phyloP scores from a whole-genome alignment of 2,329 filamentous ascomycete species.

The Exophiala dermatitidis region DNA sequence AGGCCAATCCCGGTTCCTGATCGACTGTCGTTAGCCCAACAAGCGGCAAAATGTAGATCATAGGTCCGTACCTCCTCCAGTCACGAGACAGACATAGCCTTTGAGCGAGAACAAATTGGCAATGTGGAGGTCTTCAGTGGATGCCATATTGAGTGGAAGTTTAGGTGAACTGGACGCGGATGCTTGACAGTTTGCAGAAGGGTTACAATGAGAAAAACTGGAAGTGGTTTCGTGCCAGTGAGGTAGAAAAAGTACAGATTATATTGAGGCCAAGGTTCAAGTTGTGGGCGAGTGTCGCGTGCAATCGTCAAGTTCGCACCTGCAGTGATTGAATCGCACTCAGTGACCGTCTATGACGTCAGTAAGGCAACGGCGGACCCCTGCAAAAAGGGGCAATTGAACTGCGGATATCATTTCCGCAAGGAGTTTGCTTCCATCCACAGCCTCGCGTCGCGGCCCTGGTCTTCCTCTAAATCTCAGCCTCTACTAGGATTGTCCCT shows the following conservation, averaged over 20 bases:
- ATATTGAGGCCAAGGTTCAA: too few relatives aligned
- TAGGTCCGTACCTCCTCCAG: conserved; percentile 27
- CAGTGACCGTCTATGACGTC: neutral
- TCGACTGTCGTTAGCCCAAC: neutral
- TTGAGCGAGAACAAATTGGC: conserved; percentile 30
- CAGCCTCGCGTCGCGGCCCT: neutral
- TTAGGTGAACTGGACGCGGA: neutral
- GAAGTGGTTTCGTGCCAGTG: neutral
- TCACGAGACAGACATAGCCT: conserved; percentile 30
- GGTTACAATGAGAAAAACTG: neutral
- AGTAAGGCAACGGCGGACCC: neutral
- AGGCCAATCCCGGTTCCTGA: conserved; percentile 29
- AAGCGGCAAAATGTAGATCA: neutral
- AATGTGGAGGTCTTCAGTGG: conserved; percentile 27
- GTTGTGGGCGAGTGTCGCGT: too few relatives aligned
- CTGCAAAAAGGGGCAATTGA: neutral
- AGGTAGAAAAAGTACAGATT: too few relatives aligned
- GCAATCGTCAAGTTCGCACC: neutral
- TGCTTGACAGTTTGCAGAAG: neutral
- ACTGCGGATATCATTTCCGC: neutral
- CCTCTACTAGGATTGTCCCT: too few relatives aligned
- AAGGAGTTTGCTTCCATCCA: neutral
- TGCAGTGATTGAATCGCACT: neutral
- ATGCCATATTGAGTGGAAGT: conserved; percentile 22
- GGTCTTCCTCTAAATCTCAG: neutral